Base-by-base conservation (phyloP, 2,329 filamentous ascomycete species). In the Colletotrichum graminicola region DNA sequence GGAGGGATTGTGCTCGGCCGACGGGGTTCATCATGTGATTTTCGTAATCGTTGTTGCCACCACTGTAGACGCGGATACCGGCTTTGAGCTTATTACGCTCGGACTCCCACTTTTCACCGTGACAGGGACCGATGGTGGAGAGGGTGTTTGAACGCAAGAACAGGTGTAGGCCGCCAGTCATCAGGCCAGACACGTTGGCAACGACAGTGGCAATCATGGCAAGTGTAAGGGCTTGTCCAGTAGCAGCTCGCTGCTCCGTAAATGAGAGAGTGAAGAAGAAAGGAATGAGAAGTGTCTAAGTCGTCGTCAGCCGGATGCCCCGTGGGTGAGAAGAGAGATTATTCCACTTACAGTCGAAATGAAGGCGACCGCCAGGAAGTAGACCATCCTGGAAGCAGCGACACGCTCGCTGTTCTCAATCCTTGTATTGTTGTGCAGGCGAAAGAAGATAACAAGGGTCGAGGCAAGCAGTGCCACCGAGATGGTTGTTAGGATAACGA, bases 341-440 rank as follows among this genome's bases (percentile, higher is more conserved):
- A 18, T 8, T 7, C 11, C 49, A 82, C 87, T 80, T 76, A 92
- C 90, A 77, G 86, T 89, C 66, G 85, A 89, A 60, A 88, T 79
- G 66, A 89, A 81, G 21, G 85, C 88, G 63, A 91, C 78, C 1
- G 85, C 79, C 73, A 92, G 82, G 77, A 91, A 93, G 77, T 91
- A 93, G 14, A 92, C 88, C 89, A 93, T 92, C 71, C 89, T 85
- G 8, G 91, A 92, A 5, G 91, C 91, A 43, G 88, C 84, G 68
- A 90, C 85, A 57, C 91, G 84, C 78, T 93, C 89, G 21, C 86
- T 83, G 26, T 85, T 82, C 49, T 90, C 88, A 62, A 92, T 84
- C 21, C 84, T 82, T 18, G 84, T 80, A 70, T 85, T 86, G 43
- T 84, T 85, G 74, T 86, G 86, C 32, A 93, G 81, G 72, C 87